These are phyloP conservation scores for Logfia minima DNA, from an alignment of 129 eudicot genomes.

Conservation along the genomic window DNA sequence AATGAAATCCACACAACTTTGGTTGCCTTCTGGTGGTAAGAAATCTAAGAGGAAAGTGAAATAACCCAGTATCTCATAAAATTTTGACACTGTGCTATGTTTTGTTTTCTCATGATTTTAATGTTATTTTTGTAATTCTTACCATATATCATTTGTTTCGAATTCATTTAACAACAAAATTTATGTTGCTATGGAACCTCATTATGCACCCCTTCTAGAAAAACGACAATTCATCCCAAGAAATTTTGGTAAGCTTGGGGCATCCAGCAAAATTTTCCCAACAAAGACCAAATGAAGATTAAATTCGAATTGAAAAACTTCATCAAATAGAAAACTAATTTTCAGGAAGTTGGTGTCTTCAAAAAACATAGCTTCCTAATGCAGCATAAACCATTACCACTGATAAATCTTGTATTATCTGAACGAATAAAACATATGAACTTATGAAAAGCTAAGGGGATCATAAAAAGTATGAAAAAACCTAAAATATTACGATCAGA, in stretches of 20 bases:
- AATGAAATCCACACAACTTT: constrained; percentile 69
- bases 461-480: too few relatives aligned
- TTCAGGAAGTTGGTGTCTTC: neutral
- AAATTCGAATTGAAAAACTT: too few relatives aligned
- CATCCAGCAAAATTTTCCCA: neutral
- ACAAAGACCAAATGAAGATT: neutral
- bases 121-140: neutral
- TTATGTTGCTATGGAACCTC: neutral
- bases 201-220: neutral
- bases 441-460: neutral
- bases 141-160: neutral
- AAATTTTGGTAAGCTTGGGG: neutral
- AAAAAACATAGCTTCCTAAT: neutral
- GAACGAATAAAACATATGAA: neutral
- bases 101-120: neutral
- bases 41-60: constrained; percentile 36
- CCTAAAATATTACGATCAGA: too few relatives aligned
- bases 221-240: neutral
- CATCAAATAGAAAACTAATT: neutral
- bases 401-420: neutral
- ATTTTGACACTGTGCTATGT: constrained; percentile 10
- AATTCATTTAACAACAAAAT: neutral
- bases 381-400: neutral
- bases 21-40: constrained; percentile 36
- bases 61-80: neutral